phyloP scores from a whole-genome alignment of 2,329 filamentous ascomycete species.

The Rhytidhysteron rufulum region DNA sequence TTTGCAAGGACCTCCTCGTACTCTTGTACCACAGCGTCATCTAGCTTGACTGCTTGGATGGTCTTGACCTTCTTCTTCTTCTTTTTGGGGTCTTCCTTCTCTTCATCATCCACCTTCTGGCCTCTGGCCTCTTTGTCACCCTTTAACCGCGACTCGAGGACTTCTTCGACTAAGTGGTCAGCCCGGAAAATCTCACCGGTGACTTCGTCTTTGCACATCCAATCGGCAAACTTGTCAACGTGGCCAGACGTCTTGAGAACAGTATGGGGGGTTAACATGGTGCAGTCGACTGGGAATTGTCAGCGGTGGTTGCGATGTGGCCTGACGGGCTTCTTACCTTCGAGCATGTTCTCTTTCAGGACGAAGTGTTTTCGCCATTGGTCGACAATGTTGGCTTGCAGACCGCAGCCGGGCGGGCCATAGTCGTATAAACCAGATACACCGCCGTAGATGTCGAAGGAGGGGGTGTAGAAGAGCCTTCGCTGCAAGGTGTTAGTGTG shows the following conservation, averaged over 20 bases:
- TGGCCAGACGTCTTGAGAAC: conserved; percentile 92
- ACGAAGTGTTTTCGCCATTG: conserved; percentile 85
- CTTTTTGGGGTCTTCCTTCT: conserved; percentile 81
- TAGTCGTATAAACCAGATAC: conserved; percentile 90
- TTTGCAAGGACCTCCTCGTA: conserved; percentile 88
- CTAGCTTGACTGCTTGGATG: conserved; percentile 67
- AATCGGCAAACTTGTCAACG: conserved; percentile 96
- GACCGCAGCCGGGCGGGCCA: conserved; percentile 79
- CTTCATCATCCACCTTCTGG: conserved; percentile 68
- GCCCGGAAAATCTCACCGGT: conserved; percentile 94
- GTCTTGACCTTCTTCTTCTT: conserved; percentile 70
- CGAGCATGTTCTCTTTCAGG: conserved; percentile 86
- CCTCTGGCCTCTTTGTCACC: conserved; percentile 91
- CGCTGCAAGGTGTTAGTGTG: conserved; percentile 21
- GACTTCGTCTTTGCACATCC: conserved; percentile 99
- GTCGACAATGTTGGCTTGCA: conserved; percentile 85
- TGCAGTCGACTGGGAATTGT: conserved; percentile 66
- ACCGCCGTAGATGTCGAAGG: conserved; percentile 92
- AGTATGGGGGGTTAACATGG: conserved; percentile 86
- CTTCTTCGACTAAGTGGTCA: conserved; percentile 93
- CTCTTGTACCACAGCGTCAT: conserved; percentile 80
- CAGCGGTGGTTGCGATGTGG: conserved; percentile 9
- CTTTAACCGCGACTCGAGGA: conserved; percentile 81
- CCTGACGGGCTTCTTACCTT: conserved; percentile 38
- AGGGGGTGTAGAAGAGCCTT: conserved; percentile 96